Base-by-base conservation (phyloP, 73 alveolate species). In the Paramecium pentaurelia region DNA sequence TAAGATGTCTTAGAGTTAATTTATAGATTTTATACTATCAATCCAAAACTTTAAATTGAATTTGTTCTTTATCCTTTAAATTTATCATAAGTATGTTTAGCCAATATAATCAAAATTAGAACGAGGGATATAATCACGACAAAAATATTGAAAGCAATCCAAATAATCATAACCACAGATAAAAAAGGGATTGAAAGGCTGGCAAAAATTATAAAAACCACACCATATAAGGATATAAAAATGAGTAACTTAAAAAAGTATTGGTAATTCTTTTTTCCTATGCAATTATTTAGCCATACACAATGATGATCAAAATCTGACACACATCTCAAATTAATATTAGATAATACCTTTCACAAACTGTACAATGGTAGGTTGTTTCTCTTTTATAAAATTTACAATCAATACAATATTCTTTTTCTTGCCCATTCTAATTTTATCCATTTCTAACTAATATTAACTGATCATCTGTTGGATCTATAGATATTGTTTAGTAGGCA, bases 251-350 rank as follows among this genome's bases (percentile, higher is more conserved):
- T 89, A 25, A 89, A 71, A 47, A 89, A 71, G 8, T 40, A 49
- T 10, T 77, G 10, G 60, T 71, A 88, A 47, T 89, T 89, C 32
- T 49, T 73, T 45, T 89, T 71, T 11, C 94, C 94, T 6, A 71
- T 64, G 30, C 94, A 89, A 71, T 89, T 89, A 89, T 89, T 89
- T n/a, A 89, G n/a, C 94, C 92, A 89, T 40, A 71, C 73, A 14
- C 94, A 89, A 64, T 89, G 94, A 89, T 71, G 94, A 34, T 89
- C 92, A 28, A 71, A 89, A 44, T 71, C 77, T 4, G 73, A 77
- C 10, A 89, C 91, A 30, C 94, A 71, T 89, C 94, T 89, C 20
- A 28, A 28, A 9, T 60, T 38, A 34, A 27, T 4, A 12, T 18
- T 10, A 1, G 2, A 71, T 8, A 40, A 28, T 71, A 89, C 94